A percentile compares a stretch with the other conserved stretches of the same genome.
Evolutionary conservation across 495 filamentous ascomycete genomes (phyloP).

Genomic region (Aspergillus indologenus): DNA sequence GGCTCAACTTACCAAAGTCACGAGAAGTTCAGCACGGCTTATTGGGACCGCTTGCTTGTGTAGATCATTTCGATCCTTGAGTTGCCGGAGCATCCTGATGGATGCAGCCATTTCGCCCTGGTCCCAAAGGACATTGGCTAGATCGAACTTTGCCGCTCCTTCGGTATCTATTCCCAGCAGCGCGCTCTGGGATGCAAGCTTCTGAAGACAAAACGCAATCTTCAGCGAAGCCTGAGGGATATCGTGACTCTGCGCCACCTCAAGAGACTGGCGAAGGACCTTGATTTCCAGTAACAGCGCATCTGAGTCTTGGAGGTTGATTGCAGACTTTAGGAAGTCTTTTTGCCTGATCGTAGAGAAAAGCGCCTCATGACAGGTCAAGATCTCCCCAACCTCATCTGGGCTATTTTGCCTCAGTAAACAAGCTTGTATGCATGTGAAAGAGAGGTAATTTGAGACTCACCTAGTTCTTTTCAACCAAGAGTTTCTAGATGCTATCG

Average conservation of each 20-base stretch:
- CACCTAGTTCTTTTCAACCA: slow-evolving; percentile 82
- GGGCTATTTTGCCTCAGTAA: slow-evolving; percentile 50
- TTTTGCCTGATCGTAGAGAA: slow-evolving; percentile 76
- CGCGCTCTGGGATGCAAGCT: slow-evolving; percentile 64
- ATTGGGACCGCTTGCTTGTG: slow-evolving; percentile 71
- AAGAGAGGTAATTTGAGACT: slow-evolving; percentile 20
- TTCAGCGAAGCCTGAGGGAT: slow-evolving; percentile 83
- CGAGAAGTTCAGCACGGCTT: slow-evolving; percentile 75
- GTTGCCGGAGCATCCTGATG: slow-evolving; percentile 77
- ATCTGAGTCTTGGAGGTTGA: slow-evolving; percentile 55
- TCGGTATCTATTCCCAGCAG: slow-evolving; percentile 70
- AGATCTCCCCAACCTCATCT: slow-evolving; percentile 73
- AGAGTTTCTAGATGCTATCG: slow-evolving; percentile 59
- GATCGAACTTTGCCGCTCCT: slow-evolving; percentile 70
- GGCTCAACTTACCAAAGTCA: slow-evolving; percentile 64
- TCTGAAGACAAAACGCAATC: slow-evolving; percentile 72
- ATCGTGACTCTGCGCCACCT: slow-evolving; percentile 71
- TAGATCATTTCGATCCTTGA: slow-evolving; percentile 59
- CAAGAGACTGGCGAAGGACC: slow-evolving; percentile 67
- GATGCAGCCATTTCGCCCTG: slow-evolving; percentile 90
- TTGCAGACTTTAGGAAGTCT: slow-evolving; percentile 54
- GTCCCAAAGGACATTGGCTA: slow-evolving; percentile 89
- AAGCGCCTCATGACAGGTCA: slow-evolving; percentile 77
- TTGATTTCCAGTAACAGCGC: slow-evolving; percentile 71
- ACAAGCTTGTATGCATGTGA: slow-evolving; percentile 19